Evolutionary conservation across 1,284 basidiomycete species (phyloP).

Genomic region (Papiliotrema nemorosa): DNA sequence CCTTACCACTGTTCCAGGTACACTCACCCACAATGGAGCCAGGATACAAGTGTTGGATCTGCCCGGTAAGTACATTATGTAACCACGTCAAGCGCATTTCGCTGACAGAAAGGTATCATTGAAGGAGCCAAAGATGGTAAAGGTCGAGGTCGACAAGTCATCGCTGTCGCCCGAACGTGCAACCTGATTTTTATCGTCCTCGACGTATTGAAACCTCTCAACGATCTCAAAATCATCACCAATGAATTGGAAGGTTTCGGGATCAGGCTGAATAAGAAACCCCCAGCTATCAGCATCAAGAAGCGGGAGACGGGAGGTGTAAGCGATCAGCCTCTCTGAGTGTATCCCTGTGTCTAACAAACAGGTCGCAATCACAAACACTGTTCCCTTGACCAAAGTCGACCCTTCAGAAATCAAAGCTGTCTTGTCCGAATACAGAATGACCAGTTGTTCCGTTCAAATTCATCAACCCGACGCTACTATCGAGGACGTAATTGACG

Average conservation of each 20-base stretch:
- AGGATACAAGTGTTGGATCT: conserved; percentile 59
- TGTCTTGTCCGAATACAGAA: conserved; percentile 86
- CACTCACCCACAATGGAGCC: conserved; percentile 63
- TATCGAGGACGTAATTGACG: conserved; percentile 95
- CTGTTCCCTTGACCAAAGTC: conserved; percentile 93
- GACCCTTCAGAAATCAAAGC: conserved; percentile 96
- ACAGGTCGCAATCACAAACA: conserved; percentile 81
- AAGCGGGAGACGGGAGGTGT: conserved; percentile 91
- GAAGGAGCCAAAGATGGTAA: conserved; percentile 98
- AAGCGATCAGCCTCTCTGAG: conserved; percentile 10
- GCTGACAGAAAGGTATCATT: conserved; percentile 84
- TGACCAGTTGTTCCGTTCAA: conserved; percentile 85
- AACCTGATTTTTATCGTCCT: conserved; percentile 98
- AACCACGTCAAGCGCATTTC: neutral
- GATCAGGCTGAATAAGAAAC: conserved; percentile 91
- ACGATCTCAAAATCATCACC: conserved; percentile 90
- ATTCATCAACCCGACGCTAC: conserved; percentile 92
- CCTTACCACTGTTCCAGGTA: conserved; percentile 74
- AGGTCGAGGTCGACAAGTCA: conserved; percentile 93
- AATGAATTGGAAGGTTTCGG: conserved; percentile 93
- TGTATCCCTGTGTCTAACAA: conserved; percentile 10
- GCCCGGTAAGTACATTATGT: conserved; percentile 39
- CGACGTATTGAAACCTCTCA: conserved; percentile 94
- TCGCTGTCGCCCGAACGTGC: conserved; percentile 93
- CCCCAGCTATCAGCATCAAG: conserved; percentile 81